Base-by-base conservation (phyloP, 306 rosid species). In the Gynostemma pentaphyllum region DNA sequence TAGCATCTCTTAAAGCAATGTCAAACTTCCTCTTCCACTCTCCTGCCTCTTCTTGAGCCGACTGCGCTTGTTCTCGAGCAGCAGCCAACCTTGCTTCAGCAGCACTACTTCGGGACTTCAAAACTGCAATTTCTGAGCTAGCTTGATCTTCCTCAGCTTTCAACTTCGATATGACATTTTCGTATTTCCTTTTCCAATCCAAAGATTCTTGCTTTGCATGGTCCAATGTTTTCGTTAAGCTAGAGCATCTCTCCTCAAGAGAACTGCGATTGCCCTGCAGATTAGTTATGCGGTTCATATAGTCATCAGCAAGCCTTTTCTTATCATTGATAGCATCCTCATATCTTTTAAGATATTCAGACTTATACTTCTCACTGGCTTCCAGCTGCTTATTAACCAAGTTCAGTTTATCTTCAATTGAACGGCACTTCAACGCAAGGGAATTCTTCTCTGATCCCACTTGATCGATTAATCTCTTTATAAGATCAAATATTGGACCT, bases 21-120 rank as follows among this genome's bases (percentile, higher is more conserved):
- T 88, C 95, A 74, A 76, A 94, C 69, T 89, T 94, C 72, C 97
- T 73, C 67, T 94, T 89, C 99, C 99, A 94, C 75, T 88, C 97
- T 71, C 78, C 89, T 28, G 97, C 97, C 74, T 94, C 99, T 79
- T 84, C 99, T 72, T 84, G 94, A 22, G 99, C 94, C 73, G 99
- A 94, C 71, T 88, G 90, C 37, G 88, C 79, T 69, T 82, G 99
- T 65, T 94, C 97, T 68, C 72, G 78, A 68, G 97, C 89, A 64
- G 99, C 99, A 42, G 94, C 90, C 48, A 88, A 70, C 79, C 94
- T 82, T 69, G 99, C 97, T 72, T 94, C 97, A 55, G 94, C 90
- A 65, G 97, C 94, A 79, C 85, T 72, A 64, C 83, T 78, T 26
- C 89, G 76, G 15, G 99, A 94, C 84, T 80, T 88, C 68, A 94